phyloP scores from a whole-genome alignment of 805 yeast genomes.

The Pichia cabralensis region DNA sequence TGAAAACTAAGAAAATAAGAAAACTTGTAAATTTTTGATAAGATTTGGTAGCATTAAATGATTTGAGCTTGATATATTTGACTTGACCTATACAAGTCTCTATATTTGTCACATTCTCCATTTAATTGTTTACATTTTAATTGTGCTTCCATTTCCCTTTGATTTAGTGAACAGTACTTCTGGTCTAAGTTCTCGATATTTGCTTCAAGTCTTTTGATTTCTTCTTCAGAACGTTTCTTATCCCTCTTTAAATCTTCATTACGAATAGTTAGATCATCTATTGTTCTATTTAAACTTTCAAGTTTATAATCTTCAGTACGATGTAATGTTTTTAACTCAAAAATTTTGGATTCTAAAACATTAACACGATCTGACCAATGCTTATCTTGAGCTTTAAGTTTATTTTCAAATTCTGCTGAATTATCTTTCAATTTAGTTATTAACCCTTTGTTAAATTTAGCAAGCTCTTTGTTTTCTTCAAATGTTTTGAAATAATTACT shows the following conservation, averaged over 20 bases:
- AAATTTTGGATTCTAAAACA: conserved; percentile 42
- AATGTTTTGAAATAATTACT: conserved; percentile 44
- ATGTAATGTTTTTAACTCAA: conserved; percentile 35
- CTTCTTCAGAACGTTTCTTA: conserved; percentile 45
- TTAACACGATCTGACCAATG: conserved; percentile 52
- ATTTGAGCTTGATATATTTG: too few relatives aligned
- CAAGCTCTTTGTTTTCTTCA: conserved; percentile 61
- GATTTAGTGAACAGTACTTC: conserved; percentile 33
- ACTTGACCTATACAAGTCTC: too few relatives aligned
- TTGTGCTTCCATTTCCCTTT: conserved; percentile 35
- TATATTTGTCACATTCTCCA: conserved; percentile 46
- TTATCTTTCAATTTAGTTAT: conserved; percentile 33
- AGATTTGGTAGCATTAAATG: too few relatives aligned
- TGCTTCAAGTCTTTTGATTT: conserved; percentile 44
- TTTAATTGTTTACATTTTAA: conserved; percentile 36
- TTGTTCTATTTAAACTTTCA: conserved; percentile 39
- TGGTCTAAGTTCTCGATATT: conserved; percentile 37
- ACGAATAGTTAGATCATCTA: conserved; percentile 44
- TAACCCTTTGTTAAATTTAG: conserved; percentile 44
- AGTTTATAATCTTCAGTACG: conserved; percentile 43
- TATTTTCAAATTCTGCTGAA: conserved; percentile 41
- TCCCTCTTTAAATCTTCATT: conserved; percentile 42
- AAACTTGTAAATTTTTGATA: too few relatives aligned
- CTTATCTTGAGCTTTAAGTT: conserved; percentile 37
- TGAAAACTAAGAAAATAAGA: too few relatives aligned